phyloP scores from a whole-genome alignment of 352 stramenopile genomes.

The Phytophthora pinifolia region DNA sequence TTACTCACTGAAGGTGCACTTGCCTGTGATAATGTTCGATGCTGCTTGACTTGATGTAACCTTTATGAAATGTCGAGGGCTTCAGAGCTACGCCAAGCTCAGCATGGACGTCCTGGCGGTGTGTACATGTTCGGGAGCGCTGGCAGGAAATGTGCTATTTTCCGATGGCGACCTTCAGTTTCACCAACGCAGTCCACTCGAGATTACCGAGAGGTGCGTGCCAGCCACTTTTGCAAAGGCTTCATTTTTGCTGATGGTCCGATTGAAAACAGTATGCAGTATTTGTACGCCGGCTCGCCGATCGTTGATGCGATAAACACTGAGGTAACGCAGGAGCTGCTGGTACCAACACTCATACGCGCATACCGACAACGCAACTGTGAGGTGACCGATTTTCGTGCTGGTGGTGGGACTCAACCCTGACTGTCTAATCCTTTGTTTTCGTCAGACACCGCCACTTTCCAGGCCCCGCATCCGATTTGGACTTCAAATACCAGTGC shows the following conservation, averaged over 20 bases:
- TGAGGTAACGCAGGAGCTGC: constrained; percentile 36
- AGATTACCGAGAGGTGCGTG: constrained; percentile 45
- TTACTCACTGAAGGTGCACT: constrained; percentile 48
- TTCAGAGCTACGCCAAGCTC: constrained; percentile 43
- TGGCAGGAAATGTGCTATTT: constrained; percentile 37
- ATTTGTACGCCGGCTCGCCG: constrained; percentile 34
- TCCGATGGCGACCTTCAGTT: constrained; percentile 69
- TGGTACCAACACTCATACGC: constrained; percentile 36
- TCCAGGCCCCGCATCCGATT: constrained; percentile 39
- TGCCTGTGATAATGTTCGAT: neutral
- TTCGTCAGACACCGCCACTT: constrained; percentile 35
- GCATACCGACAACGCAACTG: constrained; percentile 50
- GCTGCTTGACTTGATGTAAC: neutral
- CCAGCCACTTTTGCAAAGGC: neutral
- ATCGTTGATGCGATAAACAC: constrained; percentile 48
- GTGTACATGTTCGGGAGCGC: constrained; percentile 35
- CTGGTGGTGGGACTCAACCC: neutral
- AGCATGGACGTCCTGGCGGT: constrained; percentile 68
- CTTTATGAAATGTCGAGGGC: neutral
- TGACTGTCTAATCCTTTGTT: neutral
- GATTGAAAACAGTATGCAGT: constrained; percentile 29
- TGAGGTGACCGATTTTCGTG: constrained; percentile 18
- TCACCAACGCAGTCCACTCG: constrained; percentile 44
- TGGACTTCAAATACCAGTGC: constrained; percentile 40
- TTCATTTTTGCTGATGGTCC: neutral